phyloP scores from a whole-genome alignment of 371 early-diverging fungal genomes.

The Haplosporangium sp. region DNA sequence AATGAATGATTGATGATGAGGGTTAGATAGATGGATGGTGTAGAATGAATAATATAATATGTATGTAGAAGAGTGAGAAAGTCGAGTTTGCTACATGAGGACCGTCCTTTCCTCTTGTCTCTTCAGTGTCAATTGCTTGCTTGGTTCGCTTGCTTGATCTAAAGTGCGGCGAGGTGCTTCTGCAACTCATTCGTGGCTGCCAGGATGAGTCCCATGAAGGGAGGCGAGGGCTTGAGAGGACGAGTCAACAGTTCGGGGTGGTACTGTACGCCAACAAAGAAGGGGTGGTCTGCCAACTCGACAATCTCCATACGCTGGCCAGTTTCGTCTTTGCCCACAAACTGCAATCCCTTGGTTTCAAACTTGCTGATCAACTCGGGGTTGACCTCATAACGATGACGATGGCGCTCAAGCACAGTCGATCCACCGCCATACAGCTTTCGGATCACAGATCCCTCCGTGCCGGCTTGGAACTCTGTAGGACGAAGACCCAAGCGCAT shows the following conservation, averaged over 20 bases:
- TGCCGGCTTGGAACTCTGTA: slow-evolving; percentile 83
- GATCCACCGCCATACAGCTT: slow-evolving; percentile 76
- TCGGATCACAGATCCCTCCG: slow-evolving; percentile 66
- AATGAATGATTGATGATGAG: not conserved
- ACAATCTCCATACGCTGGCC: slow-evolving; percentile 98
- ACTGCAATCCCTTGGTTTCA: slow-evolving; percentile 90
- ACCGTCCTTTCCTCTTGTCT: not conserved
- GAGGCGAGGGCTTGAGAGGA: slow-evolving; percentile 93
- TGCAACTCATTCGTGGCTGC: slow-evolving; percentile 76
- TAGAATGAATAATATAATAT: not conserved
- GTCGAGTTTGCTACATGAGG: not conserved
- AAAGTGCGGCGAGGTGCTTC: slow-evolving; percentile 35
- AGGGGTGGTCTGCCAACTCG: slow-evolving; percentile 94
- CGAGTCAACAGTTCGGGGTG: slow-evolving; percentile 99
- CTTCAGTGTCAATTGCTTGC: not conserved
- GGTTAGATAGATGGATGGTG: too few relatives aligned
- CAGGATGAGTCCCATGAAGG: slow-evolving; percentile 93
- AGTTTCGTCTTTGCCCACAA: slow-evolving; percentile 95
- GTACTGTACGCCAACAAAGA: slow-evolving; percentile 98
- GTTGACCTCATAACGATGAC: slow-evolving; percentile 99
- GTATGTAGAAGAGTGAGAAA: not conserved
- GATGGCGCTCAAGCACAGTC: slow-evolving; percentile 95
- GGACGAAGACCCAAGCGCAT: slow-evolving; percentile 96
- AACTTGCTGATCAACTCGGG: slow-evolving; percentile 80
- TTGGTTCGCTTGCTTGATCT: slow-evolving; percentile 3